Evolutionary conservation across 2,329 filamentous ascomycete species (phyloP), one percentile per base, ranked within the genome.

Genomic region (Sphaerulina musiva): DNA sequence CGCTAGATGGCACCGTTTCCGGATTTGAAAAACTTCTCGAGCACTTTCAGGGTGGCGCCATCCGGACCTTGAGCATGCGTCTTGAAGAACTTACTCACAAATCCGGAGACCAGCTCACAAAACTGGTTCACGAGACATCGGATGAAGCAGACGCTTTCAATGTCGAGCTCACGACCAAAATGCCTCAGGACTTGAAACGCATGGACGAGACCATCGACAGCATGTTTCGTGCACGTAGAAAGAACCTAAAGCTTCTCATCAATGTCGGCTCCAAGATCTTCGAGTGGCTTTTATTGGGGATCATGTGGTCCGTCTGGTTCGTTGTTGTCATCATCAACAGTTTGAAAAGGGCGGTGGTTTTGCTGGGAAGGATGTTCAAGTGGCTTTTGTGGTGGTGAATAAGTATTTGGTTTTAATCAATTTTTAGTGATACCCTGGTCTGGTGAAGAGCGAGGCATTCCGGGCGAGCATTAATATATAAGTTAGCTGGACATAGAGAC

Each of bases 271-370:
- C 90, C 80, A 82, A 90, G 51, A 72, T 85, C 17, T 81, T 96
- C 12, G 92, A 97, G 75, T 96, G 90, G 89, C 74, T 83, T 47
- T 78, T 97, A 14, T 83, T 97, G 39, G 87, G 87, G 3, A 81
- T 95, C 62, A 89, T 97, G 84, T 96, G 93, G 90, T 89, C 86
- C 71, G 84, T 95, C 12, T 97, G 92, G 90, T 82, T 95, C 55
- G 76, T 95, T 34, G 91, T 96, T 23, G 87, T 90, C 69, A 76
- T 92, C 23, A 76, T 86, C 48, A 81, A 88, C 56, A 70, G 87
- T 11, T 72, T 87, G 36, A 74, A 83, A 56, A 83, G 84, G 9
- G 62, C 86, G 1, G 79, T 85, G 43, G 79, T 79, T 44, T 83
- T 83, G 2, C 66, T 81, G 0, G 74, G 82, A 47, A 73, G 76